These are phyloP conservation scores for Heterobasidion irregulare DNA, from an alignment of 1,284 basidiomycete species.

Conservation along the genomic window DNA sequence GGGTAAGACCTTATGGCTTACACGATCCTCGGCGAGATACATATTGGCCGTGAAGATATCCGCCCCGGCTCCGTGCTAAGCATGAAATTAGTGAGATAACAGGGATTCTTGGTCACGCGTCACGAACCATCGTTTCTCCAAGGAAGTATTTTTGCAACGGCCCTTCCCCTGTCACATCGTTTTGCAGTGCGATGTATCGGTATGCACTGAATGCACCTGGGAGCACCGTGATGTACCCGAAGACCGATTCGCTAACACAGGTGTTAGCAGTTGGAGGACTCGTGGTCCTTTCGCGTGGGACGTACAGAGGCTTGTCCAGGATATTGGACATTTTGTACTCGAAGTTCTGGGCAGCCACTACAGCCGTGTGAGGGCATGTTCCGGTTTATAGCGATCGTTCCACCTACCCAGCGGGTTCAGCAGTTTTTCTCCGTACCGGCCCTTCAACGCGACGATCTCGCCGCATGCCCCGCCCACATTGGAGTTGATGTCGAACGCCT, in stretches of 20 bases:
- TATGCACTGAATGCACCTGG: slow-evolving; percentile 96
- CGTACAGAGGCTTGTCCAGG: slow-evolving; percentile 71
- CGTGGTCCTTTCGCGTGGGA: not conserved
- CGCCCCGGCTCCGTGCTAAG: slow-evolving; percentile 72
- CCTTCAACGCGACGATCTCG: slow-evolving; percentile 91
- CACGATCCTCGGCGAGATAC: slow-evolving; percentile 41
- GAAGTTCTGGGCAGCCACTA: slow-evolving; percentile 91
- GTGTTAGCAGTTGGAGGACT: not conserved
- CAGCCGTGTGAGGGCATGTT: not conserved
- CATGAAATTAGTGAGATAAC: not conserved
- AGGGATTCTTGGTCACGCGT: not conserved
- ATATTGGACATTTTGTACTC: slow-evolving; percentile 93
- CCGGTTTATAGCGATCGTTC: not conserved
- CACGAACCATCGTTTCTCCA: slow-evolving; percentile 67
- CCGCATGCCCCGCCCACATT: slow-evolving; percentile 94
- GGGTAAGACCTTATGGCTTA: slow-evolving; percentile 10
- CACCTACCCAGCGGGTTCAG: slow-evolving; percentile 59
- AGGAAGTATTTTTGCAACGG: slow-evolving; percentile 96
- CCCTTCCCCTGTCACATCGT: slow-evolving; percentile 79
- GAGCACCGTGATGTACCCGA: slow-evolving; percentile 86
- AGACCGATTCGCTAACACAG: slow-evolving; percentile 70
- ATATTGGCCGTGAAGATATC: slow-evolving; percentile 94
- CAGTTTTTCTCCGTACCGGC: slow-evolving; percentile 75
- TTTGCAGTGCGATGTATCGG: slow-evolving; percentile 84
- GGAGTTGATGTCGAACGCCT: slow-evolving; percentile 88